Base-by-base conservation (phyloP, 2,329 filamentous ascomycete species). In the Colletotrichum lini region DNA sequence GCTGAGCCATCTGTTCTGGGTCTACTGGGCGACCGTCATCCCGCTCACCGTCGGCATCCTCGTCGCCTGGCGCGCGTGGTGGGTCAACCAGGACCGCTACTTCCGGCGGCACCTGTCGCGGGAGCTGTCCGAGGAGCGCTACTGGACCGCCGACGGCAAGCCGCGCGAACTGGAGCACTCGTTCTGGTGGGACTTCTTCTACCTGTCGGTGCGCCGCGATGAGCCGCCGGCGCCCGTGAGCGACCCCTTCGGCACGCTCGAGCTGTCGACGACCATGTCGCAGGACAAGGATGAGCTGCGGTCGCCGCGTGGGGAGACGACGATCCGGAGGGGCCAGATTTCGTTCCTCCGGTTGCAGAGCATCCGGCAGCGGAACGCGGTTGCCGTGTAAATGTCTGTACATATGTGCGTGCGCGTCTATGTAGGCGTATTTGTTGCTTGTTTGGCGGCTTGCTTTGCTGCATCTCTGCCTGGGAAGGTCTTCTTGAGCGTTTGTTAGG, bases 41-140 rank as follows among this genome's bases (percentile, higher is more conserved):
- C 84, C 84, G 0, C 75, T 86, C 15, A 86, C 84, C 0, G 69
- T 84, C 42, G 60, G 82, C 53, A 85, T 86, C 52, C 77, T 86
- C 10, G 76, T 79, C 23, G 69, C 74, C 13, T 86, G 84, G 84
- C 82, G 84, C 5, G 82, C 81, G 1, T 85, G 84, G 84, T 85
- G 84, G 84, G 84, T 85, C 1, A 80, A 78, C 12, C 84, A 85
- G 74, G 84, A 86, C 74, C 80, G 84, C 2, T 84, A 82, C 76
- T 85, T 85, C 75, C 78, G 84, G 0, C 79, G 82, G 4, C 84
- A 85, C 70, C 77, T 85, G 10, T 84, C 82, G 71, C 79, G 80
- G 69, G 84, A 86, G 66, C 80, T 86, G n/a, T 84, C 82, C 72
- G 83, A 85, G 76, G 83, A 85, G 78, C 78, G 82, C 12, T 85